These are phyloP conservation scores for Trichophyton benhamiae DNA, from an alignment of 2,329 filamentous ascomycete species.

Conservation along the genomic window DNA sequence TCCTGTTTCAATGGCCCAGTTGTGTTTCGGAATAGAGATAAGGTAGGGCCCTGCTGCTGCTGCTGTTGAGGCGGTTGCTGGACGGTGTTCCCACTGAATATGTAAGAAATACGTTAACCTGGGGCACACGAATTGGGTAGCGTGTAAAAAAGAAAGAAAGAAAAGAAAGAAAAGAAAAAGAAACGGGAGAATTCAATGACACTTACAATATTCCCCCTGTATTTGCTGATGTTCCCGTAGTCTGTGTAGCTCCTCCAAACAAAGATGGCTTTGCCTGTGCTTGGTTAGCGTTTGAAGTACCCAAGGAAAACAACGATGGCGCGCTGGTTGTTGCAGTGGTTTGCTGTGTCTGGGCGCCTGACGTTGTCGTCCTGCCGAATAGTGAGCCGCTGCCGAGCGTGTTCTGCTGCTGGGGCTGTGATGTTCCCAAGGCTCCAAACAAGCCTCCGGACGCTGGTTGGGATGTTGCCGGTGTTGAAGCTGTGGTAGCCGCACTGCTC, in stretches of 20 bases:
- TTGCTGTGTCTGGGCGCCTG: constrained; percentile 11
- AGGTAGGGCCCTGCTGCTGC: constrained; percentile 40
- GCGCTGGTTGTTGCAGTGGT: background rate
- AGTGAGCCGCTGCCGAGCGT: constrained; percentile 14
- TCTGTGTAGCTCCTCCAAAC: constrained; percentile 22
- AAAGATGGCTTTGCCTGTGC: constrained; percentile 13
- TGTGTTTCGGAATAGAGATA: constrained; percentile 30
- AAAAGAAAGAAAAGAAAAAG: background rate
- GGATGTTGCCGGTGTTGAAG: constrained; percentile 9
- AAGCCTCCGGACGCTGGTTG: background rate
- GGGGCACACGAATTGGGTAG: too few species aligned
- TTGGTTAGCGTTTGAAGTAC: background rate
- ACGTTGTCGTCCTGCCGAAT: constrained; percentile 16
- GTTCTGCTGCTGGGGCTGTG: constrained; percentile 15
- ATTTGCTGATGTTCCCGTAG: constrained; percentile 16
- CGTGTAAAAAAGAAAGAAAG: too few species aligned
- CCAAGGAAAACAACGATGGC: background rate
- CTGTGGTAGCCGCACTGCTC: constrained; percentile 7
- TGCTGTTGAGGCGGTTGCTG: constrained; percentile 22
- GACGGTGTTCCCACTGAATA: background rate
- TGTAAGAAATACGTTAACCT: background rate
- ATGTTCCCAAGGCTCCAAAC: constrained; percentile 14
- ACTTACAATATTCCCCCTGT: constrained; percentile 27
- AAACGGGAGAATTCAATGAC: background rate
- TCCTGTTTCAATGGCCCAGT: constrained; percentile 21